Evolutionary conservation across 805 yeast genomes (phyloP), one percentile per base, ranked within the genome.

Genomic region (Candida broadrunensis): DNA sequence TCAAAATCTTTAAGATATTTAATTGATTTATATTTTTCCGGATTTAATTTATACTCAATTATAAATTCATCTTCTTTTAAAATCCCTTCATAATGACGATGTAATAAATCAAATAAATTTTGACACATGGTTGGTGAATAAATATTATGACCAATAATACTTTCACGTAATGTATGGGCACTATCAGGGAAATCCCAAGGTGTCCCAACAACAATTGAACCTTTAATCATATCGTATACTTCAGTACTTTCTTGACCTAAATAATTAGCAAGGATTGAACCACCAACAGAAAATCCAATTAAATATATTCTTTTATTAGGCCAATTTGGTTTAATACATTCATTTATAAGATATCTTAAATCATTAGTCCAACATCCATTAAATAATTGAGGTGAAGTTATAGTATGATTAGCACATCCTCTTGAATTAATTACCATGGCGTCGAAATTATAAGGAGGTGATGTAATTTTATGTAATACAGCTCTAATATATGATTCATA

Each of bases 371-470:
- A 78, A 36, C 82, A 65, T 0, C 83, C 95, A 39, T 80, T 72
- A 59, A 80, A 84, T 17, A 85, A 56, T 48, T 77, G 76, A 4
- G 87, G 87, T 5, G 87, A 77, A 1, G 88, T 75, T 41, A 85
- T 69, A 46, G 81, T 81, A 16, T 88, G 83, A 54, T 87, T 73
- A 23, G 88, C 83, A 61, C 91, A 85, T 3, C 95, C 95, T 54
- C 95, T 70, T 14, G 85, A 72, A 55, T 83, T 84, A 36, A 85
- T 54, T 15, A 81, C 84, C 36, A 81, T 55, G 16, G 70, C 83
- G 60, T 83, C 79, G 55, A 80, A 71, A 46, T 66, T 52, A 40
- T 65, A 63, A 13, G 63, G 61, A 4, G 61, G 60, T 1, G 57
- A 51, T 24, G 74, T 69, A 36, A 82, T 60, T 16, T 63, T 58